phyloP scores from a whole-genome alignment of 441 rosid genomes.

The Pelargonium exstipulatum region DNA sequence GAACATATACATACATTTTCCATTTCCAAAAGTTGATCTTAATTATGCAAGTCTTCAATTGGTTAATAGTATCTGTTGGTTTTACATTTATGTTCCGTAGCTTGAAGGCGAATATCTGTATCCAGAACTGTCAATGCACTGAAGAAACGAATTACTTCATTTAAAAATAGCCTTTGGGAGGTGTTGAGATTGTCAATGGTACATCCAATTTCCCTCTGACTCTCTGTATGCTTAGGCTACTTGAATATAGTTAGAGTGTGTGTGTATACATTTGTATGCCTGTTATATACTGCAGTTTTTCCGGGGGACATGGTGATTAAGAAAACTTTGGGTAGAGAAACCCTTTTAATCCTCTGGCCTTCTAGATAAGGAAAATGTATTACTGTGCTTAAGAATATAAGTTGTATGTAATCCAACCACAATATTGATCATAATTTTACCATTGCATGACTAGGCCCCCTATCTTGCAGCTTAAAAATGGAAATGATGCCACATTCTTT shows the following conservation, averaged over 20 bases:
- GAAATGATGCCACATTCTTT: slow-evolving; percentile 32
- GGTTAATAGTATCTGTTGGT: slow-evolving; percentile 13
- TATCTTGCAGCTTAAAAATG: slow-evolving; percentile 43
- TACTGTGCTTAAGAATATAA: neutral
- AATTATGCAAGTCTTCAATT: slow-evolving; percentile 18
- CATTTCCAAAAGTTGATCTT: slow-evolving; percentile 12
- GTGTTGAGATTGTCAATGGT: slow-evolving; percentile 48
- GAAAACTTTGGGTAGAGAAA: too few relatives aligned
- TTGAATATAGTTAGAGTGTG: neutral
- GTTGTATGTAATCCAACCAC: slow-evolving; percentile 5
- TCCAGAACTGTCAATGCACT: slow-evolving; percentile 46
- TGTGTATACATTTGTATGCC: neutral
- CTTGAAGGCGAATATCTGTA: slow-evolving; percentile 38
- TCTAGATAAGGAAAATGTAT: neutral
- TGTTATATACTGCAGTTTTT: neutral
- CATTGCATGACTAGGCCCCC: slow-evolving; percentile 8
- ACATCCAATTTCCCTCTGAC: slow-evolving; percentile 25
- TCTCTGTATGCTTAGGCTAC: slow-evolving; percentile 10
- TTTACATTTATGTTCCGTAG: slow-evolving; percentile 33
- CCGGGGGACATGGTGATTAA: too few relatives aligned
- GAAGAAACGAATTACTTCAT: slow-evolving; percentile 62
- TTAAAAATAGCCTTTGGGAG: slow-evolving; percentile 48
- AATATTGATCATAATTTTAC: slow-evolving; percentile 15
- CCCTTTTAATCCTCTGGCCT: too few relatives aligned
- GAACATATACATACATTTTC: slow-evolving; percentile 15